A percentile compares a stretch with the other conserved stretches of the same genome.
Evolutionary conservation across 345 rosid species (phyloP).

Genomic region (Kandelia obovata): DNA sequence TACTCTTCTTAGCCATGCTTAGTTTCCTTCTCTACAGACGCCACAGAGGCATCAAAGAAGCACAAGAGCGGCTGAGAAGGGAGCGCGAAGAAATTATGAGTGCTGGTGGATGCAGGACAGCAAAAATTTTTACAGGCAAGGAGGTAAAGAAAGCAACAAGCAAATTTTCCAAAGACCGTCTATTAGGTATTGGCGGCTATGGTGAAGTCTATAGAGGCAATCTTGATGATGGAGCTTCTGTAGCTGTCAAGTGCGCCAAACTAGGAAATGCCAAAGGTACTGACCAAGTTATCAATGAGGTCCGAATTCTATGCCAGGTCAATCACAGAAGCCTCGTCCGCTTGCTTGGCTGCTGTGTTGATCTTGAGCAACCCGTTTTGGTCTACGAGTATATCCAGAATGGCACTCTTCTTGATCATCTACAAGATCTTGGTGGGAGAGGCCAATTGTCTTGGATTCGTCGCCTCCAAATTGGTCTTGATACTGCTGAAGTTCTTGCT

Average conservation of each 20-base stretch:
- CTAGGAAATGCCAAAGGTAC: slow-evolving; percentile 46
- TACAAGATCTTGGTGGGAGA: slow-evolving; percentile 13
- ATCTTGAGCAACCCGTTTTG: slow-evolving; percentile 45
- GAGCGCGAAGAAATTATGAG: slow-evolving; percentile 40
- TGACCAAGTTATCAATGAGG: slow-evolving; percentile 54
- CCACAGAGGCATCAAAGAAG: slow-evolving; percentile 26
- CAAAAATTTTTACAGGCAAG: slow-evolving; percentile 35
- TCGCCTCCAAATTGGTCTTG: slow-evolving; percentile 41
- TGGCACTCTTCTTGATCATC: slow-evolving; percentile 41
- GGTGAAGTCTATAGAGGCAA: slow-evolving; percentile 49
- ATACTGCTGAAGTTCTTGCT: slow-evolving; percentile 40
- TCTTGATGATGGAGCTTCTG: slow-evolving; percentile 40
- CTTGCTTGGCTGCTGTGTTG: slow-evolving; percentile 51
- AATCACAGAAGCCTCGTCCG: slow-evolving; percentile 46
- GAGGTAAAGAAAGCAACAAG: slow-evolving; percentile 41
- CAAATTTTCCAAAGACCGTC: slow-evolving; percentile 41
- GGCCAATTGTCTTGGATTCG: slow-evolving; percentile 22
- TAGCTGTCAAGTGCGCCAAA: slow-evolving; percentile 55
- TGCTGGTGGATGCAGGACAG: slow-evolving; percentile 32
- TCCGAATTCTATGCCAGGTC: slow-evolving; percentile 50
- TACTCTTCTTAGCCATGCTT: slow-evolving; percentile 8
- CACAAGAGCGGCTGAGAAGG: slow-evolving; percentile 27
- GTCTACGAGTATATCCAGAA: slow-evolving; percentile 45
- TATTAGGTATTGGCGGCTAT: slow-evolving; percentile 48
- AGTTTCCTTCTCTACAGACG: slow-evolving; percentile 28